Percentiles rank a stretch among this genome's conserved stretches.
Conservation (phyloP, 2,329 filamentous ascomycete species). For the Cryoendolithus antarcticus region DNA sequence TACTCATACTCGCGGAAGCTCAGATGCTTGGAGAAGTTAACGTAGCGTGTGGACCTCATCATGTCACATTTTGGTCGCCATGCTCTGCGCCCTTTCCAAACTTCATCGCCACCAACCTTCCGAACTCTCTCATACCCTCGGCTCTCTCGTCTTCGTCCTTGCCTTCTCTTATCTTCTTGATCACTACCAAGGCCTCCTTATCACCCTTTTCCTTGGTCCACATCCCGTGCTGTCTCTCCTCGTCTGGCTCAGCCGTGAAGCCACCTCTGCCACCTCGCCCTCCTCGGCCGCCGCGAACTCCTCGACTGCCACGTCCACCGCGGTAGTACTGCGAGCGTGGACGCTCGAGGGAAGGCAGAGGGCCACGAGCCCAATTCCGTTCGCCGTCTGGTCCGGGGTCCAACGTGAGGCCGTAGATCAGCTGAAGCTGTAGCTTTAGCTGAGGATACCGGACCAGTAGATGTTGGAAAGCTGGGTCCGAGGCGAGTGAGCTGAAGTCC, state of each 20-base stretch:
- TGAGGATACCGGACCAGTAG: slow-evolving; percentile 24
- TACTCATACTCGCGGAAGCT: too few species aligned
- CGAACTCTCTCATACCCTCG: slow-evolving; percentile 31
- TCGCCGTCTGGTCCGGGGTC: slow-evolving; percentile 23
- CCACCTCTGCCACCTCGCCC: slow-evolving; percentile 10
- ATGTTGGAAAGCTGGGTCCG: slow-evolving; percentile 20
- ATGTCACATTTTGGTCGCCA: not conserved
- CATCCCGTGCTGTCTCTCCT: slow-evolving; percentile 17
- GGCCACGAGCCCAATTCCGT: slow-evolving; percentile 16
- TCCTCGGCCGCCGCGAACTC: slow-evolving; percentile 7
- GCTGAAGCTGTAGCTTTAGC: slow-evolving; percentile 22
- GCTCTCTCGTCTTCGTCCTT: slow-evolving; percentile 21
- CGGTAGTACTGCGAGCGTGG: slow-evolving; percentile 5
- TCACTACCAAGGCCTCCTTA: slow-evolving; percentile 18
- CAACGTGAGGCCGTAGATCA: slow-evolving; percentile 23
- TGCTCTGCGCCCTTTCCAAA: slow-evolving; percentile 5
- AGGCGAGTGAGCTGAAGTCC: slow-evolving; percentile 20
- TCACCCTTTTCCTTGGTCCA: slow-evolving; percentile 28
- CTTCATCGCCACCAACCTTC: slow-evolving; percentile 31
- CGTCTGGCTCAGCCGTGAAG: slow-evolving; percentile 2
- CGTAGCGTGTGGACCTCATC: too few species aligned
- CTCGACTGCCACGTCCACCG: slow-evolving; percentile 7
- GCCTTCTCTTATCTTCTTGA: slow-evolving; percentile 20
- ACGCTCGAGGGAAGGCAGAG: slow-evolving; percentile 8
- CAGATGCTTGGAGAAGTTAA: too few species aligned